Percentiles rank a stretch among this genome's conserved stretches.
Evolutionary conservation across 768 basidiomycete species (phyloP).

Genomic region (Podaxis mareebaensis): DNA sequence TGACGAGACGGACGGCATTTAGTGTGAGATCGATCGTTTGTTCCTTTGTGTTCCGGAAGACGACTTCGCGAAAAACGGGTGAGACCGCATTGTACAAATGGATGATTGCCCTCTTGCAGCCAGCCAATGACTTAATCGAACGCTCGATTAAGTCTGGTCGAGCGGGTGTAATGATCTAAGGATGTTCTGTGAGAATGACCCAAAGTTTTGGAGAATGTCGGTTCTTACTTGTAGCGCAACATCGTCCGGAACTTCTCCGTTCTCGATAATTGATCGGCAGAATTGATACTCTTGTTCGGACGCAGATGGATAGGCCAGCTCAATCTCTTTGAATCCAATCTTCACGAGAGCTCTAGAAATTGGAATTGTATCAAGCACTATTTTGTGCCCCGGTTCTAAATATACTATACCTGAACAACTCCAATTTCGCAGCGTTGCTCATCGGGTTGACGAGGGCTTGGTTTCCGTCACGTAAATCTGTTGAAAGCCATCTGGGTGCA

Average conservation of each 20-base stretch:
- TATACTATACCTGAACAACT: constrained; percentile 44
- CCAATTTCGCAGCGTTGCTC: constrained; percentile 69
- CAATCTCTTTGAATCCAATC: constrained; percentile 95
- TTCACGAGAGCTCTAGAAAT: constrained; percentile 78
- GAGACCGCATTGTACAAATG: constrained; percentile 99
- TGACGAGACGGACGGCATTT: constrained; percentile 82
- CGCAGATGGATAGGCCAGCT: constrained; percentile 94
- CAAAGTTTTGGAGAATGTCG: constrained; percentile 11
- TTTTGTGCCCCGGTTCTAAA: constrained; percentile 83
- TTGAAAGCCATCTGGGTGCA: constrained; percentile 94
- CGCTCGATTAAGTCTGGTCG: constrained; percentile 91
- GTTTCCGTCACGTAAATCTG: constrained; percentile 97
- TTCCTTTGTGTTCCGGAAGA: constrained; percentile 90
- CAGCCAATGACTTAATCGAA: constrained; percentile 86
- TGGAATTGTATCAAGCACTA: constrained; percentile 38
- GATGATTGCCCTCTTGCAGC: constrained; percentile 87
- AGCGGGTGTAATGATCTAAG: constrained; percentile 93
- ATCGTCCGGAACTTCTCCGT: constrained; percentile 83
- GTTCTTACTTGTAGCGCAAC: constrained; percentile 90
- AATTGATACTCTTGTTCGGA: constrained; percentile 95
- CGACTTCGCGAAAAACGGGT: constrained; percentile 86
- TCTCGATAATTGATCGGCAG: constrained; percentile 84
- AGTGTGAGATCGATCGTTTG: constrained; percentile 88
- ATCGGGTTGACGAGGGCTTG: constrained; percentile 97
- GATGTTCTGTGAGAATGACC: constrained; percentile 20